Evolutionary conservation across 331 rosid genomes (phyloP).

Genomic region (Stylosanthes scabra): DNA sequence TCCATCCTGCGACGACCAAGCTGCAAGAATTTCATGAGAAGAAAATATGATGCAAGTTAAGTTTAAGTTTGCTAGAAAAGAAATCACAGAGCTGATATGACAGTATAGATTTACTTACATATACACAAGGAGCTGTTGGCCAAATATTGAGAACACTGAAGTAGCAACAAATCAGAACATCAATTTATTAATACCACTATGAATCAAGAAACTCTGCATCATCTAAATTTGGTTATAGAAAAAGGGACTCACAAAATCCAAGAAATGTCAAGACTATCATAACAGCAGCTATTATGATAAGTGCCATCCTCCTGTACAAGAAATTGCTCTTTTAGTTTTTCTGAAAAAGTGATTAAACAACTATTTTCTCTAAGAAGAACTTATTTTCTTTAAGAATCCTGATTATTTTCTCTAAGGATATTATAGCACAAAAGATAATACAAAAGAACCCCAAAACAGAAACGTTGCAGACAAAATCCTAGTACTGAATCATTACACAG

Average conservation of each 20-base stretch:
- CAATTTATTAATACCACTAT: slow-evolving; percentile 33
- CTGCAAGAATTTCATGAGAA: slow-evolving; percentile 64
- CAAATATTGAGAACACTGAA: slow-evolving; percentile 89
- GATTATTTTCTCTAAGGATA: not conserved
- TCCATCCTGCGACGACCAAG: slow-evolving; percentile 86
- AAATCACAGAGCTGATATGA: slow-evolving; percentile 16
- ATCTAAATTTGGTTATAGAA: slow-evolving; percentile 30
- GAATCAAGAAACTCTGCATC: slow-evolving; percentile 25
- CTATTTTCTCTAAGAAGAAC: too few relatives aligned
- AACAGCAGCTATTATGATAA: slow-evolving; percentile 75
- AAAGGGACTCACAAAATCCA: slow-evolving; percentile 74
- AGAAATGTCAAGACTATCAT: slow-evolving; percentile 83
- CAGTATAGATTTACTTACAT: slow-evolving; percentile 63
- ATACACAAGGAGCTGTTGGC: slow-evolving; percentile 85
- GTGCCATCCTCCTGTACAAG: slow-evolving; percentile 81
- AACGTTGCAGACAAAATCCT: slow-evolving; percentile 1
- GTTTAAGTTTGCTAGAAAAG: not conserved
- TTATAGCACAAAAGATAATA: slow-evolving; percentile 1
- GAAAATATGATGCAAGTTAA: slow-evolving; percentile 8
- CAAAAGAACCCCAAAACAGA: not conserved
- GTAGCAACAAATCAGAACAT: slow-evolving; percentile 30
- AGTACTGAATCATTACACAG: slow-evolving; percentile 58
- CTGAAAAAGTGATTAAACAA: too few relatives aligned
- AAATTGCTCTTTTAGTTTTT: not conserved
- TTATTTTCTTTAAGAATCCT: too few relatives aligned